Percentiles rank a stretch among this genome's conserved stretches.
phyloP scores from a whole-genome alignment of 352 stramenopile genomes.

The Globisporangium nagaii region DNA sequence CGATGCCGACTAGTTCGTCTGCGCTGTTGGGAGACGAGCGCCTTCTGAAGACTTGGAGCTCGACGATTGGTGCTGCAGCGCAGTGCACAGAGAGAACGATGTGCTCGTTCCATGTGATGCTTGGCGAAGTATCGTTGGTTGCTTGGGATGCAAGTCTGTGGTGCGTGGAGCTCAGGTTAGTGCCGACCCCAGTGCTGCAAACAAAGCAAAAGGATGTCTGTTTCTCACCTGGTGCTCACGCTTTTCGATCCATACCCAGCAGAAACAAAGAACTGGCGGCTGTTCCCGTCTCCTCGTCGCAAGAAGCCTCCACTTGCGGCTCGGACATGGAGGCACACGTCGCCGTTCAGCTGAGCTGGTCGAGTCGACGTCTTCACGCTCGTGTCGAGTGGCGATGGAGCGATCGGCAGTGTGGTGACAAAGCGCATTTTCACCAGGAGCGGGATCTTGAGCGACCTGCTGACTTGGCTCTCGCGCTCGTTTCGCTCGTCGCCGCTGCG shows the following conservation, averaged over 20 bases:
- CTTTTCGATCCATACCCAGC: neutral
- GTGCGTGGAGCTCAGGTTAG: too few species aligned
- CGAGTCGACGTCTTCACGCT: neutral
- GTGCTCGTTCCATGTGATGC: conserved; percentile 36
- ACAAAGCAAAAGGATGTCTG: neutral
- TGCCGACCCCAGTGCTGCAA: neutral
- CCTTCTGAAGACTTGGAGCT: conserved; percentile 17
- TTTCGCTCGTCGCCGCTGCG: neutral
- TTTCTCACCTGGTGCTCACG: neutral
- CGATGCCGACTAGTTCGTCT: conserved; percentile 15
- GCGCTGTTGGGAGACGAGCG: neutral
- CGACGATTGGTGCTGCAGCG: conserved; percentile 12
- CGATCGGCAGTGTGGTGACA: neutral
- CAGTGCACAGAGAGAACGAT: conserved; percentile 14
- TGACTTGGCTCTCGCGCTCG: neutral
- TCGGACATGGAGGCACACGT: conserved; percentile 3
- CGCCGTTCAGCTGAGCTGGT: neutral
- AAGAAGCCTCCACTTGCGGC: conserved; percentile 1
- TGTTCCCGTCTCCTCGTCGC: neutral
- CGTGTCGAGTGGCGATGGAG: too few species aligned
- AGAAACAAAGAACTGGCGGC: neutral
- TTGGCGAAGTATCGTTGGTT: neutral
- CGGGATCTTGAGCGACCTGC: neutral
- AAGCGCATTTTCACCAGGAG: conserved; percentile 2
- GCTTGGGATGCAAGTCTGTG: neutral